Evolutionary conservation across 106 monocot genomes (phyloP).

Genomic region (Triglochin maritima): DNA sequence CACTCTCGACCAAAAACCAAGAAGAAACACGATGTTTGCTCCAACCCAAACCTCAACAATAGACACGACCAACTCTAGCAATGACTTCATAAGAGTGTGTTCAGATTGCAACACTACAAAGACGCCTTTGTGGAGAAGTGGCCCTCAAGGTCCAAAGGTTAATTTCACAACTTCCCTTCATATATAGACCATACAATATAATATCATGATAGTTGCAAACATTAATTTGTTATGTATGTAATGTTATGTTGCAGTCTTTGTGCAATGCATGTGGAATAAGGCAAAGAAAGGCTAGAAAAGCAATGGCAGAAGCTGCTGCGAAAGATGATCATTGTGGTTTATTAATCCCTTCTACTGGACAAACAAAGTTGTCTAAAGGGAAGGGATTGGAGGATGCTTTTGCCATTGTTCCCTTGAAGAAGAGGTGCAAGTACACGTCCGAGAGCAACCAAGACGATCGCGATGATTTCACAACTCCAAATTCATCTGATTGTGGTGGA

Average conservation of each 20-base stretch:
- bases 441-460: too few relatives aligned
- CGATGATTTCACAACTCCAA: background rate
- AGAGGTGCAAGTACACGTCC: constrained; percentile 17
- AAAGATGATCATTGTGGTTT: too few relatives aligned
- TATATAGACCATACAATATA: too few relatives aligned
- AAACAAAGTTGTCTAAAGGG: too few relatives aligned
- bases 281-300: constrained; percentile 23
- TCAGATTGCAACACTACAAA: constrained; percentile 23
- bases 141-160: constrained; percentile 23
- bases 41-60: background rate
- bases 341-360: too few relatives aligned
- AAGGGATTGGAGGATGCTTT: too few relatives aligned
- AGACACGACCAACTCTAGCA: background rate
- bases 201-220: background rate
- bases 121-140: constrained; percentile 22
- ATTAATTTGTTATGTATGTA: background rate
- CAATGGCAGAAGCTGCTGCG: constrained; percentile 11
- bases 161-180: background rate
- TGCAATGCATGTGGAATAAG: constrained; percentile 30
- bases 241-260: constrained; percentile 8
- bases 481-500: constrained; percentile 4
- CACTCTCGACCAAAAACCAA: background rate
- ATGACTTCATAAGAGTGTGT: constrained; percentile 3
- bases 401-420: constrained; percentile 14
- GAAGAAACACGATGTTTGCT: background rate